Base-by-base conservation (phyloP, 2,329 filamentous ascomycete genomes). In the Aspergillus ochraceus region DNA sequence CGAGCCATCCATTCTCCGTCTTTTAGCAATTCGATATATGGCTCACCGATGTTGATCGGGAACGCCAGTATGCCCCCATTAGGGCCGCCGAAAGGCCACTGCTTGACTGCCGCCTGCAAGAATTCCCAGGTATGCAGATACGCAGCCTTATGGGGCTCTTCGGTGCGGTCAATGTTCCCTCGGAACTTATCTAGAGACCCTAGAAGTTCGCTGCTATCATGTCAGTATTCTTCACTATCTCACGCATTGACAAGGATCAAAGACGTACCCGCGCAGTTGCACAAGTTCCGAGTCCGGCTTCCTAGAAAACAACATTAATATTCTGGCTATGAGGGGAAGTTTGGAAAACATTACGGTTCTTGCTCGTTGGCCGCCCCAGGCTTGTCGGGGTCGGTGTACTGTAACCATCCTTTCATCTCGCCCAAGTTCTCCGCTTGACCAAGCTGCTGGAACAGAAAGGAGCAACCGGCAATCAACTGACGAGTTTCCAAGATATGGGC, bases 41-140 rank as follows among this genome's bases (percentile, higher is more conserved):
- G 59, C 29, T 71, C 70, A 17, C 60, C 62, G 54, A 74, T 67
- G 24, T 70, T 68, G 19, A 73, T 64, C 0, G 72, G 72, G 64
- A 70, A 73, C 12, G 71, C 67, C 17, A 74, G 67, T 12, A 71
- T 60, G 8, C 71, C 71, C 11, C 71, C 72, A n/a, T 70, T 62
- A 4, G 63, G 58, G 11, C 69, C 66, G 1, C 67, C 65, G 20
- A 68, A 62, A 3, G 72, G 72, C 71, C 72, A 74, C 6, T 65
- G 65, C 22, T 68, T 60, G 49, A 72, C 62, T 22, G 67, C 66
- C 6, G 71, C 64, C 3, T 69, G 57, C 1, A 74, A 53, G 19
- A 68, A 64, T 14, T 68, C 61, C 70, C 69, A 74, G 5, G 67
- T 72, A 2, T 55, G 49, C 29, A 58, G 62, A 54, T 73, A 72